These are phyloP conservation scores for Clavaria fumosa DNA, from an alignment of 768 basidiomycete genomes.

Conservation along the genomic window DNA sequence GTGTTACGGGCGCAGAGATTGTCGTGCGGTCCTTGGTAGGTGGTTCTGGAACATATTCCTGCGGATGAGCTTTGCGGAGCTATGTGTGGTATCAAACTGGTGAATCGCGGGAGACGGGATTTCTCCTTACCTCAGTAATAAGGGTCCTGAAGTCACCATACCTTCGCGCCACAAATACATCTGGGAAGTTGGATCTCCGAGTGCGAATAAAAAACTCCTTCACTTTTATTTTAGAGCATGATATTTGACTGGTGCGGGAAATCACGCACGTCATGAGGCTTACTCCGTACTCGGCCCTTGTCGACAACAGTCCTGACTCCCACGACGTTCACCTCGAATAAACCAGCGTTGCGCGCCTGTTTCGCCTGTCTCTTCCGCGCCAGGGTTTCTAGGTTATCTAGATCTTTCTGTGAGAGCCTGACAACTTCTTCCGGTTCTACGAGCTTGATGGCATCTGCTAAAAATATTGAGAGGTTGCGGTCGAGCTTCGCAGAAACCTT, in stretches of 20 bases:
- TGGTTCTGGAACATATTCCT: slow-evolving; percentile 64
- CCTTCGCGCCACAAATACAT: slow-evolving; percentile 80
- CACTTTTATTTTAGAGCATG: slow-evolving; percentile 7
- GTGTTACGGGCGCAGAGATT: slow-evolving; percentile 31
- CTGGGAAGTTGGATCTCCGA: slow-evolving; percentile 48
- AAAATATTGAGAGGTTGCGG: slow-evolving; percentile 69
- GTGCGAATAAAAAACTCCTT: slow-evolving; percentile 96
- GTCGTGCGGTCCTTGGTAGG: slow-evolving; percentile 80
- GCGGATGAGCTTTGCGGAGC: slow-evolving; percentile 79
- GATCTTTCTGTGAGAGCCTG: slow-evolving; percentile 70
- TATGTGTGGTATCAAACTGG: slow-evolving; percentile 19
- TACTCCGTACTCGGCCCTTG: slow-evolving; percentile 74
- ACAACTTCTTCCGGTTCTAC: slow-evolving; percentile 81
- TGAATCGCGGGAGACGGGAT: background rate
- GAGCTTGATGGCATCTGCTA: slow-evolving; percentile 72
- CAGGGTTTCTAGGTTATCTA: slow-evolving; percentile 60
- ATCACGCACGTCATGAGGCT: slow-evolving; percentile 68
- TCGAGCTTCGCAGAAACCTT: slow-evolving; percentile 68
- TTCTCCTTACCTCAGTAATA: slow-evolving; percentile 50
- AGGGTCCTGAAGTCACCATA: slow-evolving; percentile 93
- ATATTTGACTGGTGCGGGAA: slow-evolving; percentile 6
- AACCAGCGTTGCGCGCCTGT: slow-evolving; percentile 29
- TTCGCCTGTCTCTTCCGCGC: slow-evolving; percentile 48
- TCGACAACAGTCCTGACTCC: slow-evolving; percentile 72
- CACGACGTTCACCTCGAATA: slow-evolving; percentile 85